Base-by-base conservation (phyloP, 2,329 filamentous ascomycete species). In the Colletotrichum endophyticum region DNA sequence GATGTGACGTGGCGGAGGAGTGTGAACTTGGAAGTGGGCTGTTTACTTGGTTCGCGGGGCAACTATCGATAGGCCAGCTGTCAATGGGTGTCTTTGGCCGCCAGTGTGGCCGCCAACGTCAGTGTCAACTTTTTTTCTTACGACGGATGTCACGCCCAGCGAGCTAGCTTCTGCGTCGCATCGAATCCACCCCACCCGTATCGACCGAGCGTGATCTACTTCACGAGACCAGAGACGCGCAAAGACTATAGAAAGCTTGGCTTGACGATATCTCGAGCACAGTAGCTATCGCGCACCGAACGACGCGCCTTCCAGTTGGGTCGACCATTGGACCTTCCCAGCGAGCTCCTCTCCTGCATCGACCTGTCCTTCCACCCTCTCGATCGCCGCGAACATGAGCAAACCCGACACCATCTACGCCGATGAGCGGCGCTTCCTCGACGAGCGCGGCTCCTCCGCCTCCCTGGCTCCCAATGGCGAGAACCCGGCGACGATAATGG, bases 401-500 rank as follows among this genome's bases (percentile, higher is more conserved):
- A 88, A 87, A 77, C 83, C 85, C 78, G 83, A 89, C 34, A 86
- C 82, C 92, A 96, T 88, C 85, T 93, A 93, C 84, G 96, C 96
- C 82, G 96, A 98, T 84, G 95, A 95, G 85, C 90, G 91, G 78
- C 90, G 89, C 80, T 94, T 98, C 84, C 94, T 99, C 83, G 96
- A 99, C 87, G 95, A 98, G 87, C 95, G 96, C 80, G 96, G 96
- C 83, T 95, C 95, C 83, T 89, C 88, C 15, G 95, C 93, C 62
- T 86, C 92, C 44, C 91, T 98, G 27, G 93, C 97, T 78, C 96
- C 92, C 75, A 94, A 96, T 84, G 96, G 96, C 77, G 94, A 98
- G 82, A 98, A 98, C 87, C 96, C 96, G 1, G 95, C 96, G n/a
- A 96, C 95, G 6, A 95, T 99, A 76, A 95, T 99, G 90, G 96